Evolutionary conservation across 208 protist species (phyloP), one percentile per base, ranked within the genome.

Genomic region (Entamoeba moshkovskii): DNA sequence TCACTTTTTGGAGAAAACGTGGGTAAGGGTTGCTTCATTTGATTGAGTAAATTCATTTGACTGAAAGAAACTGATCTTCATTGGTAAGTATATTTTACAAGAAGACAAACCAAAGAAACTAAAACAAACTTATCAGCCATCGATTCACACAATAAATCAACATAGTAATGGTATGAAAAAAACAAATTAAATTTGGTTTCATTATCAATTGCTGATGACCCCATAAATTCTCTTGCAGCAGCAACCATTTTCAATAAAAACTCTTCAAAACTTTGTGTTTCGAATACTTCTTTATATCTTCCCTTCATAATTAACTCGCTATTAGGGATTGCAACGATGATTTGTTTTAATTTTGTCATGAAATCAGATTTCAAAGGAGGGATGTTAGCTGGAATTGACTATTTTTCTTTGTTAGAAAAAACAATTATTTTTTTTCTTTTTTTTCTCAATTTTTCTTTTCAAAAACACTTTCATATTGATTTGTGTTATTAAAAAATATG

Each of bases 191-290:
- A 85, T 85, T 85, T 85, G 0, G 59, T 85, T 85, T 85, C 59
- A 22, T 38, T 85, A 38, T 85, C 59, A 42, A 85, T 85, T 8
- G 29, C n/a, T 1, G 59, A 33, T 85, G 59, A 85, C 0, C 59
- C 59, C 59, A 85, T 85, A 38, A 85, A 85, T 38, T 85, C 59
- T 33, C 59, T 11, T 29, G 59, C 59, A 13, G 59, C 59, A 33
- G 59, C 2, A 38, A 85, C 59, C 59, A 85, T 85, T 85, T 85
- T 85, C 8, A 85, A 22, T 85, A 85, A 85, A 38, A 85, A 85
- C 33, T 85, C 59, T 85, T 85, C 59, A 85, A 85, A 85, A 85
- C 59, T 85, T 85, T 85, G 59, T 42, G 59, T 85, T 38, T 85
- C 59, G 25, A 85, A 85, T 33, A 85, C 59, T 85, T 85, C 59